These are phyloP conservation scores for Wickerhamomyces rabaulensis DNA, from an alignment of 805 yeast genomes.

Conservation along the genomic window DNA sequence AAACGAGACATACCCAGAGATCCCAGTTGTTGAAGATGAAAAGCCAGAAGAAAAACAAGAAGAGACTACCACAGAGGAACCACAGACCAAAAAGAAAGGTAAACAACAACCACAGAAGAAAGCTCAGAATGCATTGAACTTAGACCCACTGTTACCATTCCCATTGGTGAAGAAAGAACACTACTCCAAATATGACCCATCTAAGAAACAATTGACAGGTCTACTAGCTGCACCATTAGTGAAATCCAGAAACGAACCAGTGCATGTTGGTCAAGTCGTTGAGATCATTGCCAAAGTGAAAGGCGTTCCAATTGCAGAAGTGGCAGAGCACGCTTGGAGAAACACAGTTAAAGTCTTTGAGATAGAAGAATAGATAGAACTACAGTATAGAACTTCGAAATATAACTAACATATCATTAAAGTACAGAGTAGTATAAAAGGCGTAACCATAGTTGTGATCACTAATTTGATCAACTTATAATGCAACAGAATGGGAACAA, in stretches of 20 bases:
- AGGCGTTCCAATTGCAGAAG: conserved; percentile 33
- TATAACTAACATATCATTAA: background rate
- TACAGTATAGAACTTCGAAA: background rate
- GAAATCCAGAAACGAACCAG: conserved; percentile 90
- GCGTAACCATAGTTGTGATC: background rate
- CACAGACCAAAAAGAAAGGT: background rate
- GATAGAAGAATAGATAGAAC: conserved; percentile 16
- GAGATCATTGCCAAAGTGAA: conserved; percentile 53
- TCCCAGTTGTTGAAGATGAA: conserved; percentile 5
- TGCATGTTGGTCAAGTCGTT: conserved; percentile 76
- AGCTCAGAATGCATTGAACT: conserved; percentile 16
- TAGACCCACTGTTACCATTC: conserved; percentile 54
- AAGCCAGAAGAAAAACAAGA: background rate
- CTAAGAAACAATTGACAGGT: conserved; percentile 25
- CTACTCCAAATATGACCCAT: conserved; percentile 30
- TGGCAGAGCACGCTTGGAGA: conserved; percentile 46
- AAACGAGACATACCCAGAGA: conserved; percentile 47
- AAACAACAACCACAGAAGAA: background rate
- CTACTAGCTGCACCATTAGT: conserved; percentile 41
- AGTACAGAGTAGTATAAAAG: background rate
- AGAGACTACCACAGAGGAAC: background rate
- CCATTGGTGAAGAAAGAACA: conserved; percentile 64
- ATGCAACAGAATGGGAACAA: background rate
- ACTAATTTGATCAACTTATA: background rate
- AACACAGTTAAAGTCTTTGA: conserved; percentile 47